Base-by-base conservation (phyloP, 2,329 filamentous ascomycete genomes). In the Fusarium xyrophilum region DNA sequence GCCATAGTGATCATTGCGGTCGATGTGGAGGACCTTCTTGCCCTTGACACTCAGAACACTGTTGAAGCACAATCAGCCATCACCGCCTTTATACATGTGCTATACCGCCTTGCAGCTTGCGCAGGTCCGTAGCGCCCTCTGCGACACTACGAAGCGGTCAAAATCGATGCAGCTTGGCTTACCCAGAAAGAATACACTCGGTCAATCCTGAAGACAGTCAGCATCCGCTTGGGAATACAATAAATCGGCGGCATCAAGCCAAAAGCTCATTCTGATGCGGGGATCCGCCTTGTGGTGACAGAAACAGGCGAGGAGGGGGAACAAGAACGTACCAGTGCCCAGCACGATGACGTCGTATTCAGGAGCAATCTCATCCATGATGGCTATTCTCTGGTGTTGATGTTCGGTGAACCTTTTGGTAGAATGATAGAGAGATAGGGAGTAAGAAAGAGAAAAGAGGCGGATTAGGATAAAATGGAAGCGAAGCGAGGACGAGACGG, bases 311-410 rank as follows among this genome's bases (percentile, higher is more conserved):
- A 57, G 56, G 65, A 60, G 56, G 44, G 50, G 50, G 44, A 33
- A 35, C 25, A 40, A n/a, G 27, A 30, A 82, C 88, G 78, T 86
- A 97, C 93, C 94, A 81, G 96, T 99, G 87, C 96, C 96, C 80
- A 99, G 89, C 80, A 99, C 96, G 79, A 99, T 89, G 82, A 97
- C 93, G 88, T 99, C 96, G 88, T 99, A 99, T 83, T 97, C 94
- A 79, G 93, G 92, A 74, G 94, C 93, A 79, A 99, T 97, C 83
- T 98, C 96, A 79, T 98, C 96, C 96, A 98, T 98, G 51, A 44
- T 67, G 56, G 65, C 40, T 62, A 47, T 57, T 63, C 38, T 35
- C 39, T 67, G 62, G 61, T 54, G 67, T 64, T 59, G 62, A 44
- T 55, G 43, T 27, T 55, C 30, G 40, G 57, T 61, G 55, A 27